phyloP scores from a whole-genome alignment of 768 basidiomycete species.

The Boletus subcaerulescens region DNA sequence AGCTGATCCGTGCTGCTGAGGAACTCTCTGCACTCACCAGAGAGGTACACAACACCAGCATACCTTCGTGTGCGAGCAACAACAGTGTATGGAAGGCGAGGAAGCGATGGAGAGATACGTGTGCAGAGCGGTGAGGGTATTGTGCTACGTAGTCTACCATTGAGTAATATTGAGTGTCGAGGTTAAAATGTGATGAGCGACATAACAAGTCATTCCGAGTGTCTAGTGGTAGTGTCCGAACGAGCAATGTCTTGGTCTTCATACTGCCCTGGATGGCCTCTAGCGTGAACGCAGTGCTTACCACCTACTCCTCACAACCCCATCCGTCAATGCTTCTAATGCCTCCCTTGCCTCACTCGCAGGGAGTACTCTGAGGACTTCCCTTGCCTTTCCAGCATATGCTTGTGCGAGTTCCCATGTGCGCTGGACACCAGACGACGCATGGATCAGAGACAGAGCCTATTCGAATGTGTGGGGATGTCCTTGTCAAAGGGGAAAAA shows the following conservation, averaged over 20 bases:
- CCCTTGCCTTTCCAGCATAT: constrained; percentile 76
- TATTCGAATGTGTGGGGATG: constrained; percentile 25
- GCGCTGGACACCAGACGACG: constrained; percentile 72
- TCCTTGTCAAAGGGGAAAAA: neutral
- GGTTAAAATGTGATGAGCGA: neutral
- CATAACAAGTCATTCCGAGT: neutral
- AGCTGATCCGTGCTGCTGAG: too few species aligned
- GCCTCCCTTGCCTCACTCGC: constrained; percentile 77
- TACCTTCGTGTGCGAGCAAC: too few species aligned
- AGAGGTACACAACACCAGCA: too few species aligned
- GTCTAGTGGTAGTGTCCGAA: constrained; percentile 1
- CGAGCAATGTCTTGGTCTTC: neutral
- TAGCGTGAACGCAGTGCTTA: constrained; percentile 15
- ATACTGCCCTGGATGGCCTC: neutral
- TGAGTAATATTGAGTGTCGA: too few species aligned
- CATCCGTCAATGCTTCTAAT: constrained; percentile 68
- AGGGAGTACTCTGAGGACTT: constrained; percentile 66
- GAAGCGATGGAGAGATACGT: too few species aligned
- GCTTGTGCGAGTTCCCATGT: constrained; percentile 72
- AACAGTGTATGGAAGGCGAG: too few species aligned
- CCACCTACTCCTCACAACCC: constrained; percentile 60
- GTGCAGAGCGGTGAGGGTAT: too few species aligned
- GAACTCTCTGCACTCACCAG: too few species aligned
- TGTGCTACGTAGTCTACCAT: too few species aligned
- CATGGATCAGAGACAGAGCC: constrained; percentile 57